Evolutionary conservation across 2,329 filamentous ascomycete genomes (phyloP).

Genomic region (Colletotrichum spaethianum): DNA sequence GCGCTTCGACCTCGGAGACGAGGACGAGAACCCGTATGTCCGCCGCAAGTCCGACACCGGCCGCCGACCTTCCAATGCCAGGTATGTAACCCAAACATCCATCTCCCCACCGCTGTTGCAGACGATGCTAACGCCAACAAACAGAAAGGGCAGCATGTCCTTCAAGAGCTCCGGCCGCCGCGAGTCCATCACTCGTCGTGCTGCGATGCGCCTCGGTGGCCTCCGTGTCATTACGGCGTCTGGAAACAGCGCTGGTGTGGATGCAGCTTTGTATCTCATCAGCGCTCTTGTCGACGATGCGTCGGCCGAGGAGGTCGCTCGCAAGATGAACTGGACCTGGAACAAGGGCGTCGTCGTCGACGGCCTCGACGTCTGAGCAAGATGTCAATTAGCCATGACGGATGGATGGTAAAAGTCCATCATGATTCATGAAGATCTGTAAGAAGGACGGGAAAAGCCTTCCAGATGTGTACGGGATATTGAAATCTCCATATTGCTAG

Average conservation of each 20-base stretch:
- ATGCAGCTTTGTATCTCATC: constrained; percentile 88
- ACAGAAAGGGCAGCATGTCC: constrained; percentile 86
- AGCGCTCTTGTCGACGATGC: constrained; percentile 86
- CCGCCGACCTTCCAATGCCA: constrained; percentile 72
- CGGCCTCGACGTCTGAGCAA: constrained; percentile 81
- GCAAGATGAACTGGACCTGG: constrained; percentile 86
- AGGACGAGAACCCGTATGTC: constrained; percentile 88
- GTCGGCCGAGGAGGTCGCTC: constrained; percentile 81
- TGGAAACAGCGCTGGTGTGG: constrained; percentile 84
- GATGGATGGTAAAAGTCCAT: constrained; percentile 40
- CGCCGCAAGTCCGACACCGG: constrained; percentile 79
- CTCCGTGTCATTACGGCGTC: constrained; percentile 84
- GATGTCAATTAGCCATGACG: constrained; percentile 38
- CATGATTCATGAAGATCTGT: constrained; percentile 40
- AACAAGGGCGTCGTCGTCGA: constrained; percentile 88
- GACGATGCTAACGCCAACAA: constrained; percentile 28
- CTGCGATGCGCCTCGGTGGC: constrained; percentile 79
- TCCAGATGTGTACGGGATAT: constrained; percentile 39
- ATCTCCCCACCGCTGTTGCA: not conserved
- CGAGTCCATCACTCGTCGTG: constrained; percentile 85
- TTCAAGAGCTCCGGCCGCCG: constrained; percentile 83
- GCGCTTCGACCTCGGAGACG: constrained; percentile 85
- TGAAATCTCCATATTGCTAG: constrained; percentile 23
- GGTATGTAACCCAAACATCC: constrained; percentile 59
- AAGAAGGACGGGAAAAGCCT: constrained; percentile 42